phyloP scores from a whole-genome alignment of 1,284 basidiomycete species.

The Boletellus sp. region DNA sequence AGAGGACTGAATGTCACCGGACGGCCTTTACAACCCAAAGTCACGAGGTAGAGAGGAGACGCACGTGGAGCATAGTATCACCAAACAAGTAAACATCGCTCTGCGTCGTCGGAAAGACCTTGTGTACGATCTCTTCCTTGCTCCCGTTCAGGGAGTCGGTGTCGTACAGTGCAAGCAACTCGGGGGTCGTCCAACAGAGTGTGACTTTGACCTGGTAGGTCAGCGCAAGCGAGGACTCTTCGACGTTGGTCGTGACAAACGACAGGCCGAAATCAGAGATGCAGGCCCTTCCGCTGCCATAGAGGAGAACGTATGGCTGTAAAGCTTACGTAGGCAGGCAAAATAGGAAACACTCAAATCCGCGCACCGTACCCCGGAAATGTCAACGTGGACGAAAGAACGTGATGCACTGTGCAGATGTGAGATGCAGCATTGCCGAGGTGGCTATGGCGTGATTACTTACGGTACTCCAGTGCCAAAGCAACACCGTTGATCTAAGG shows the following conservation, averaged over 20 bases:
- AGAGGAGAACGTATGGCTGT: slow-evolving; percentile 18
- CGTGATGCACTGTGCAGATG: slow-evolving; percentile 18
- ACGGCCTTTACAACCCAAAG: no score
- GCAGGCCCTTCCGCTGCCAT: slow-evolving; percentile 20
- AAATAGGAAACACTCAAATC: neutral
- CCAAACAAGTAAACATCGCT: slow-evolving; percentile 27
- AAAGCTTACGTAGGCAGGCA: neutral
- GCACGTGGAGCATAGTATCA: slow-evolving; percentile 22
- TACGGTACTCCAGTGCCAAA: slow-evolving; percentile 27
- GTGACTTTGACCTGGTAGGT: slow-evolving; percentile 19
- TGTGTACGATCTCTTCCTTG: neutral
- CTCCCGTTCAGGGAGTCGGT: neutral
- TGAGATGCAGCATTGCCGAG: neutral
- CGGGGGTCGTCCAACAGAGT: slow-evolving; percentile 24
- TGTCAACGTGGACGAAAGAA: slow-evolving; percentile 26
- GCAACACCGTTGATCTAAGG: slow-evolving; percentile 26
- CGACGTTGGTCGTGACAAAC: slow-evolving; percentile 6
- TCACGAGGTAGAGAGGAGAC: neutral
- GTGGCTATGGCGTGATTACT: neutral
- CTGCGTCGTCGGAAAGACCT: slow-evolving; percentile 15
- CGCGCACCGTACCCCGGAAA: slow-evolving; percentile 28
- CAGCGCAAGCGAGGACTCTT: slow-evolving; percentile 9
- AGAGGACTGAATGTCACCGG: no score
- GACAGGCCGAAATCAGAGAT: slow-evolving; percentile 22
- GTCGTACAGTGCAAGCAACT: slow-evolving; percentile 8